These are phyloP conservation scores for Hypocreales sp. DNA, from an alignment of 2,329 filamentous ascomycete genomes.

Conservation along the genomic window DNA sequence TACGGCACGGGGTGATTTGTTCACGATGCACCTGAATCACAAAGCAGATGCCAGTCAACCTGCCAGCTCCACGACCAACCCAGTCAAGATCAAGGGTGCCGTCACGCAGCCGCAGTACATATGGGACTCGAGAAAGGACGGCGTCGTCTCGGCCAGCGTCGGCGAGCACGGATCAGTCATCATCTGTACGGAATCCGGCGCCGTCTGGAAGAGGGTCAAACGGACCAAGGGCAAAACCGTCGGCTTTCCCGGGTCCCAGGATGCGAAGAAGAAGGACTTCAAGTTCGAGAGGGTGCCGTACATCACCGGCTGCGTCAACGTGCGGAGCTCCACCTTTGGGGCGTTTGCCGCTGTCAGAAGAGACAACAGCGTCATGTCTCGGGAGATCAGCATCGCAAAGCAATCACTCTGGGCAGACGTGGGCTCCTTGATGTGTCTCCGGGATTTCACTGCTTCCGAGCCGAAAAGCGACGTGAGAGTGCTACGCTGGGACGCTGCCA, in stretches of 20 bases:
- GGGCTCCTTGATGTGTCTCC: slow-evolving; percentile 51
- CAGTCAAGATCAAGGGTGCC: slow-evolving; percentile 73
- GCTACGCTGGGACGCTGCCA: slow-evolving; percentile 22
- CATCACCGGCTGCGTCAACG: slow-evolving; percentile 68
- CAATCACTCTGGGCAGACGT: slow-evolving; percentile 62
- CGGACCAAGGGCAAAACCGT: slow-evolving; percentile 65
- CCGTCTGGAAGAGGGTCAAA: slow-evolving; percentile 81
- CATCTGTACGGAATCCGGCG: slow-evolving; percentile 80
- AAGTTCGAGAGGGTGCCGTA: slow-evolving; percentile 88
- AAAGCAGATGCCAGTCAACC: slow-evolving; percentile 44
- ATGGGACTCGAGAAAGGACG: slow-evolving; percentile 80
- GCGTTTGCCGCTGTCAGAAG: slow-evolving; percentile 78
- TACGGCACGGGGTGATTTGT: slow-evolving; percentile 73
- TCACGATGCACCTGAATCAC: slow-evolving; percentile 63
- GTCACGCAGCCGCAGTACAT: slow-evolving; percentile 66
- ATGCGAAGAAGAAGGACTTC: slow-evolving; percentile 67
- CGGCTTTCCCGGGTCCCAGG: slow-evolving; percentile 26
- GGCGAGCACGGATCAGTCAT: slow-evolving; percentile 92
- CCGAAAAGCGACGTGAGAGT: slow-evolving; percentile 12
- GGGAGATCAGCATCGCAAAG: slow-evolving; percentile 50
- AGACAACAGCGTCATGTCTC: slow-evolving; percentile 67
- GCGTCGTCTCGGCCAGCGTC: slow-evolving; percentile 72
- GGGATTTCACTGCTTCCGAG: slow-evolving; percentile 35
- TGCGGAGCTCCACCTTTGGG: slow-evolving; percentile 78
- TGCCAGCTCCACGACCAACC: slow-evolving; percentile 74